phyloP scores from a whole-genome alignment of 208 protist species.

The Kentomonas sorsogonicus region DNA sequence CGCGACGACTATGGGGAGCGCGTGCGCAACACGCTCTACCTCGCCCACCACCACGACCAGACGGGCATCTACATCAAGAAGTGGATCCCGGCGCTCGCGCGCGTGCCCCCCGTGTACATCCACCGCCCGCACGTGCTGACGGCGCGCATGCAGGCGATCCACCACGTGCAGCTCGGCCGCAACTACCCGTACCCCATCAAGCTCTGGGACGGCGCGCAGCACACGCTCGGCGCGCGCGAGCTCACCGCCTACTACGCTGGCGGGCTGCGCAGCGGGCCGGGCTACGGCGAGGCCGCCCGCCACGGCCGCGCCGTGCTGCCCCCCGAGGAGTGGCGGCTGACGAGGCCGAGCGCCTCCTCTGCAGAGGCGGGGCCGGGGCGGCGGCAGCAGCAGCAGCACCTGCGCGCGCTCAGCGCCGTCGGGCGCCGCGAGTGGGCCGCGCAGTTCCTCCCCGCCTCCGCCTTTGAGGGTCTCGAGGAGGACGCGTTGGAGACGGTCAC shows the following conservation, averaged over 20 bases:
- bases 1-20: constrained; percentile 79
- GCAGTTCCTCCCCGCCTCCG: constrained; percentile 30
- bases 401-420: no score
- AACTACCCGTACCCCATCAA: constrained; percentile 89
- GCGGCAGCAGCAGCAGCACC: no score
- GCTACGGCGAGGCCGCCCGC: constrained; percentile 70
- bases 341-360: no score
- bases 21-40: constrained; percentile 70
- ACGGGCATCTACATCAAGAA: constrained; percentile 88
- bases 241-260: constrained; percentile 60
- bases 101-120: constrained; percentile 84
- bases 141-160: constrained; percentile 83
- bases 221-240: constrained; percentile 30
- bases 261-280: constrained; percentile 29
- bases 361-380: constrained; percentile 20
- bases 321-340: constrained; percentile 62
- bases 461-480: constrained; percentile 19
- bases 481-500: constrained; percentile 5
- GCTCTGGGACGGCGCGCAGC: constrained; percentile 81
- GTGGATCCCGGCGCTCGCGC: constrained; percentile 83
- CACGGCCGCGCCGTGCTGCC: constrained; percentile 55
- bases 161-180: constrained; percentile 63
- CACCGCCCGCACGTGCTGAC: constrained; percentile 86
- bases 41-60: constrained; percentile 84
- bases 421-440: constrained; percentile 23